These are phyloP conservation scores for Pterocarpus macrocarpus DNA, from an alignment of 306 rosid genomes.

Conservation along the genomic window DNA sequence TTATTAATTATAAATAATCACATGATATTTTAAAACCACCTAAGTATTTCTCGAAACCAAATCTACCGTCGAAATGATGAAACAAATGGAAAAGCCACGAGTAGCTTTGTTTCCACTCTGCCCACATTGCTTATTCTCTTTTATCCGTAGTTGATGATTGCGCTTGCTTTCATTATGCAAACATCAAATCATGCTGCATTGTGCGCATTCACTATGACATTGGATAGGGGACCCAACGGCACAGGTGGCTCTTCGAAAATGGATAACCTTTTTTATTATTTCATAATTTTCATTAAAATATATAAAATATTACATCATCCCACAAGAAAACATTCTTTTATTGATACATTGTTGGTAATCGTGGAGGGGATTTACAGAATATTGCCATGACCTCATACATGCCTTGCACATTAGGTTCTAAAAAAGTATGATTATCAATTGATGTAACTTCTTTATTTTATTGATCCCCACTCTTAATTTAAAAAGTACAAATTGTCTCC, in stretches of 20 bases:
- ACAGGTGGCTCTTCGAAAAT: constrained; percentile 24
- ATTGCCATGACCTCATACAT: constrained; percentile 17
- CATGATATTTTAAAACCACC: too few relatives aligned
- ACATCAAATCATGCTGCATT: constrained; percentile 26
- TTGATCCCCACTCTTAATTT: constrained; percentile 21
- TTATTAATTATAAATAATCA: too few relatives aligned
- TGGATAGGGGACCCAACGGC: constrained; percentile 26
- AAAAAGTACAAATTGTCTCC: constrained; percentile 2
- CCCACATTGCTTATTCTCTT: constrained; percentile 44
- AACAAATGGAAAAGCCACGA: constrained; percentile 30
- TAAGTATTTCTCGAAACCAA: neutral
- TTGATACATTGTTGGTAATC: constrained; percentile 24
- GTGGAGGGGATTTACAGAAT: constrained; percentile 35
- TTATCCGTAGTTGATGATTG: constrained; percentile 36
- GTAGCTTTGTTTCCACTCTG: constrained; percentile 48
- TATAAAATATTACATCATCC: constrained; percentile 47
- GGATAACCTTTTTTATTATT: neutral
- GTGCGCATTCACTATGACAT: constrained; percentile 51
- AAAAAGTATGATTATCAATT: constrained; percentile 20
- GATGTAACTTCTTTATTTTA: constrained; percentile 1
- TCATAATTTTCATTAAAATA: neutral
- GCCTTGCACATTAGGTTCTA: neutral
- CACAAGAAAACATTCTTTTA: constrained; percentile 31
- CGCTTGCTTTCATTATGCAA: constrained; percentile 42
- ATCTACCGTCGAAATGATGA: constrained; percentile 34